Percentiles rank a stretch among this genome's conserved stretches.
Conservation (phyloP, 306 rosid species). For the Lupinus albus region DNA sequence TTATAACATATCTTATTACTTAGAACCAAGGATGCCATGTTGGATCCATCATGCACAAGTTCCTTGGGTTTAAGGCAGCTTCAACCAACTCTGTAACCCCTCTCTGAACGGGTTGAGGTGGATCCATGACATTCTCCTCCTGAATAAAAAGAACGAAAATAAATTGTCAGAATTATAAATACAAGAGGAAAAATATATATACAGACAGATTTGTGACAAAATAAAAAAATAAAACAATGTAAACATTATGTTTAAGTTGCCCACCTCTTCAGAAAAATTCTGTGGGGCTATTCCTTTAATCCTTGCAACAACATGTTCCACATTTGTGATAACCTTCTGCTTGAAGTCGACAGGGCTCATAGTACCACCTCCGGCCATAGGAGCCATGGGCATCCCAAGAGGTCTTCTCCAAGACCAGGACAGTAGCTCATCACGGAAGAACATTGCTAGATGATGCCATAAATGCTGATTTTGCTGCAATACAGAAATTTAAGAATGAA, state of each 20-base stretch:
- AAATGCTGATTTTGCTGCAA: conserved; percentile 96
- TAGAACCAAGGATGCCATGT: conserved; percentile 99
- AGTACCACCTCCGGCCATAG: conserved; percentile 76
- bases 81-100: conserved; percentile 95
- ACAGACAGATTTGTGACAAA: background rate
- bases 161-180: conserved; percentile 16
- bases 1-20: conserved; percentile 20
- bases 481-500: conserved; percentile 33
- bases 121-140: conserved; percentile 94
- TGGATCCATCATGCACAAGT: conserved; percentile 99
- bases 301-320: conserved; percentile 75
- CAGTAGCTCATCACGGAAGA: conserved; percentile 95
- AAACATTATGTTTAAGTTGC: background rate
- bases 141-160: conserved; percentile 35
- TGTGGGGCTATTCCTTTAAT: conserved; percentile 86
- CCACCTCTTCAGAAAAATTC: conserved; percentile 87
- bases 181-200: background rate
- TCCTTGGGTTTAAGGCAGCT: conserved; percentile 90
- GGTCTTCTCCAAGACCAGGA: conserved; percentile 99
- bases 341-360: conserved; percentile 86
- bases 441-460: conserved; percentile 99
- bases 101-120: conserved; percentile 88
- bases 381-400: conserved; percentile 84
- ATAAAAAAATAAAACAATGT: background rate
- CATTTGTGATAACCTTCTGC: conserved; percentile 87